A percentile compares a stretch with the other conserved stretches of the same genome.
Evolutionary conservation across 345 rosid species (phyloP).

Genomic region (Mangifera indica): DNA sequence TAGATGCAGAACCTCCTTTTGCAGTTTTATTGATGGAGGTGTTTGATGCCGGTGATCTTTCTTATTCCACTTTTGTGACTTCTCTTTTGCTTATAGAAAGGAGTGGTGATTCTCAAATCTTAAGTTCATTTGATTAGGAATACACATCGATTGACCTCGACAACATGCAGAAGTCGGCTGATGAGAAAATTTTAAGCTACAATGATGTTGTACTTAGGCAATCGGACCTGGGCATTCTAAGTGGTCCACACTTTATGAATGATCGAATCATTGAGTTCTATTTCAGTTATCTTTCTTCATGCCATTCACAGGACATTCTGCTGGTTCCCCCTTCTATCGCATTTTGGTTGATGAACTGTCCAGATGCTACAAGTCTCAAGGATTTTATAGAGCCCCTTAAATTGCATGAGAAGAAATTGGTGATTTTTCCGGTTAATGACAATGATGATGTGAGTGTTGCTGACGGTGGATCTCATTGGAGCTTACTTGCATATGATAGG

Average conservation of each 20-base stretch:
- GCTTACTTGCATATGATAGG: constrained; percentile 61
- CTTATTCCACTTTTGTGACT: no score
- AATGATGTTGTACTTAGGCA: constrained; percentile 78
- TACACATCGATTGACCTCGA: constrained; percentile 14
- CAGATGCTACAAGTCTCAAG: constrained; percentile 44
- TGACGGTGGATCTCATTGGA: constrained; percentile 90
- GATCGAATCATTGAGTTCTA: constrained; percentile 88
- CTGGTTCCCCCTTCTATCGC: constrained; percentile 75
- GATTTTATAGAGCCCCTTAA: constrained; percentile 62
- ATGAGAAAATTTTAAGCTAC: constrained; percentile 75
- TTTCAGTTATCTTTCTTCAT: constrained; percentile 59
- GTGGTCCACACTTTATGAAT: constrained; percentile 51
- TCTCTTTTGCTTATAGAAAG: background rate
- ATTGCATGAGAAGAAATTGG: constrained; percentile 44
- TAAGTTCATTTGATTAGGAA: constrained; percentile 8
- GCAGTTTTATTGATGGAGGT: background rate
- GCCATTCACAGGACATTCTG: constrained; percentile 46
- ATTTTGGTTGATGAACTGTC: constrained; percentile 80
- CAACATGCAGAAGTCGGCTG: constrained; percentile 52
- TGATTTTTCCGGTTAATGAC: constrained; percentile 75
- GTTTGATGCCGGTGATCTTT: background rate
- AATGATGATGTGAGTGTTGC: constrained; percentile 57
- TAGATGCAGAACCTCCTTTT: background rate
- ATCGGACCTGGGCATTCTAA: constrained; percentile 69
- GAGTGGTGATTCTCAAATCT: background rate